Evolutionary conservation across 1,284 basidiomycete species (phyloP).

Genomic region (Phenoliferia sp.): DNA sequence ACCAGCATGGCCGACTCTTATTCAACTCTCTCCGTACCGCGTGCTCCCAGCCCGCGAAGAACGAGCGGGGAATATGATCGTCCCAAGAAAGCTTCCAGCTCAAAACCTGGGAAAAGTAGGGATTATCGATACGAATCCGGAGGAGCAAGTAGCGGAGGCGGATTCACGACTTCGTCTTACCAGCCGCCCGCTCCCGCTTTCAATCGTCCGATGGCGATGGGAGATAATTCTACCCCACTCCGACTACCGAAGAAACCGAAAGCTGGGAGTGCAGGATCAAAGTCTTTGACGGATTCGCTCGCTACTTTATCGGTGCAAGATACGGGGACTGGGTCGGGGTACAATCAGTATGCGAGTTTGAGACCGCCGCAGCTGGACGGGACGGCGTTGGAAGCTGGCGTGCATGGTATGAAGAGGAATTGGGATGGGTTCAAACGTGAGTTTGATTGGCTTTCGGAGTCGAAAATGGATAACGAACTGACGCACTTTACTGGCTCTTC

Average conservation of each 20-base stretch:
- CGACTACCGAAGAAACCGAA: slow-evolving; percentile 2
- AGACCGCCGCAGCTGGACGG: slow-evolving; percentile 22
- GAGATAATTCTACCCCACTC: not conserved
- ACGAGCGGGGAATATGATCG: slow-evolving; percentile 18
- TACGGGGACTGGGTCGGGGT: slow-evolving; percentile 11
- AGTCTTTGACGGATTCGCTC: slow-evolving; percentile 19
- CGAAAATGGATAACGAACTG: not conserved
- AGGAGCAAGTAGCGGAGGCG: not conserved
- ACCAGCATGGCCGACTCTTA: slow-evolving; percentile 9
- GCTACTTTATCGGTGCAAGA: slow-evolving; percentile 13
- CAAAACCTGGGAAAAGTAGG: not conserved
- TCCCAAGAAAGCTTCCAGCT: not conserved
- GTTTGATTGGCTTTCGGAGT: not conserved
- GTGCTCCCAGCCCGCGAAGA: slow-evolving; percentile 18
- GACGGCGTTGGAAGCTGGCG: slow-evolving; percentile 24
- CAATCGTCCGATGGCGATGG: slow-evolving; percentile 8
- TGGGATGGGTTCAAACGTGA: slow-evolving; percentile 31
- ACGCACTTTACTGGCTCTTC: not conserved
- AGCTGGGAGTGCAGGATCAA: slow-evolving; percentile 8
- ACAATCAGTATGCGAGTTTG: slow-evolving; percentile 25
- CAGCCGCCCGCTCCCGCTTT: slow-evolving; percentile 30
- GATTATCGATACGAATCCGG: too few species aligned
- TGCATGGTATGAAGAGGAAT: slow-evolving; percentile 30
- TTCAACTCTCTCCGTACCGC: slow-evolving; percentile 17
- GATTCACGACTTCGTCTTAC: slow-evolving; percentile 26